Evolutionary conservation across 257 asterid genomes (phyloP).

Genomic region (Mitragyna speciosa): DNA sequence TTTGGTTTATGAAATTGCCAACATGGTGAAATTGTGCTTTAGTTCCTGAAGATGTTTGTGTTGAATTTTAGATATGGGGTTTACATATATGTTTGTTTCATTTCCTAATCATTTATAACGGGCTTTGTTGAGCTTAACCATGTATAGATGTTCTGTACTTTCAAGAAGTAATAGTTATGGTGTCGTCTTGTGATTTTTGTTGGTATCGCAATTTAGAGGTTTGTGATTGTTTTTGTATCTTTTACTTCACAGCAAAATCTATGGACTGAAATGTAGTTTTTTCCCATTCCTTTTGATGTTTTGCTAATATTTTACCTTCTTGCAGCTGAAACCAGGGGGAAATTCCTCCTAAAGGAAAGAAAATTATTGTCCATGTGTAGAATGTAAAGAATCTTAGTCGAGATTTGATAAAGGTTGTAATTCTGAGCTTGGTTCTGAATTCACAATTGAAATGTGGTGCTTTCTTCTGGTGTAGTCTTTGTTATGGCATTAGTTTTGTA

Average conservation of each 20-base stretch:
- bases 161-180: conserved; percentile 93
- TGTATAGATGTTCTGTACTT: conserved; percentile 83
- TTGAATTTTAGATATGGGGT: too few species aligned
- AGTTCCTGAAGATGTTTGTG: too few species aligned
- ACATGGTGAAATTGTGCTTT: too few species aligned
- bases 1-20: too few species aligned
- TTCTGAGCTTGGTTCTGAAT: background rate
- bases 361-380: conserved; percentile 59
- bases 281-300: background rate
- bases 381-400: conserved; percentile 75
- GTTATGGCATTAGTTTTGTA: background rate
- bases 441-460: background rate
- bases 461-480: background rate
- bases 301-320: conserved; percentile 19
- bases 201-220: conserved; percentile 97
- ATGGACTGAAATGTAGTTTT: background rate
- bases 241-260: background rate
- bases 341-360: conserved; percentile 86
- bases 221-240: conserved; percentile 10
- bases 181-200: conserved; percentile 82
- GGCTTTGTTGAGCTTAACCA: conserved; percentile 52
- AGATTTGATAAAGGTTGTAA: conserved; percentile 83
- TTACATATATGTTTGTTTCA: too few species aligned
- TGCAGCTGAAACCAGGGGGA: conserved; percentile 92
- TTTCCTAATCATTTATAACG: background rate